Base-by-base conservation (phyloP, 2,329 filamentous ascomycete genomes). In the Fragosphaeria purpurea region DNA sequence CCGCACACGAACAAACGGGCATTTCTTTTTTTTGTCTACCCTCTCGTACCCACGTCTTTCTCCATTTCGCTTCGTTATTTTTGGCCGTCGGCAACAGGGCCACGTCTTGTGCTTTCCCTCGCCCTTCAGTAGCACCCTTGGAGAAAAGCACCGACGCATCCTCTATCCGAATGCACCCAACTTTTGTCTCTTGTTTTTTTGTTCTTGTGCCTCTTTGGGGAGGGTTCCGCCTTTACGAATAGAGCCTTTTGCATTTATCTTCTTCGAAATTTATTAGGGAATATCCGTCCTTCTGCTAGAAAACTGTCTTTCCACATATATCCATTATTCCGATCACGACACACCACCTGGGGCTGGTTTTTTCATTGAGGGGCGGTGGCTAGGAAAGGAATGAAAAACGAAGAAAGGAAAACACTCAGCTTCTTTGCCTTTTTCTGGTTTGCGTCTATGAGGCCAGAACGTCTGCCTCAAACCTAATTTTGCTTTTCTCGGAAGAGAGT, bases 271-370 rank as follows among this genome's bases (percentile, higher is more conserved):
- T 22, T 22, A 22, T 22, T 22, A 22, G 22, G 22, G 22, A 22
- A 22, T 22, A 22, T 22, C 22, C 22, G 22, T 22, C 22, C 22
- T 22, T 41, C 6, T 30, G 43, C 30, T 31, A 35, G 32, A 41
- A 48, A 47, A 32, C 8, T 35, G 44, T 45, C 44, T 42, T 52
- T 39, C 38, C 47, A 41, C 47, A 46, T 44, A 41, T 47, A 47
- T 46, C 34, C 13, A 22, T 31, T 41, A 41, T 46, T n/a, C 33
- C 44, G 37, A 37, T 44, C 46, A 43, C 50, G 11, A 46, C n/a
- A 32, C 45, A 41, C 42, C 45, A 46, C 47, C 50, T 42, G 40
- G 37, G 31, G 44, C 46, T 13, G 31, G 34, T 11, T 33, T 41
- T 40, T 32, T n/a, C 10, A 22, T 22, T 22, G 22, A 22, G 22